A percentile compares a stretch with the other conserved stretches of the same genome.
phyloP scores from a whole-genome alignment of 2,329 filamentous ascomycete genomes.

The Ophiostoma himal-ulmi region DNA sequence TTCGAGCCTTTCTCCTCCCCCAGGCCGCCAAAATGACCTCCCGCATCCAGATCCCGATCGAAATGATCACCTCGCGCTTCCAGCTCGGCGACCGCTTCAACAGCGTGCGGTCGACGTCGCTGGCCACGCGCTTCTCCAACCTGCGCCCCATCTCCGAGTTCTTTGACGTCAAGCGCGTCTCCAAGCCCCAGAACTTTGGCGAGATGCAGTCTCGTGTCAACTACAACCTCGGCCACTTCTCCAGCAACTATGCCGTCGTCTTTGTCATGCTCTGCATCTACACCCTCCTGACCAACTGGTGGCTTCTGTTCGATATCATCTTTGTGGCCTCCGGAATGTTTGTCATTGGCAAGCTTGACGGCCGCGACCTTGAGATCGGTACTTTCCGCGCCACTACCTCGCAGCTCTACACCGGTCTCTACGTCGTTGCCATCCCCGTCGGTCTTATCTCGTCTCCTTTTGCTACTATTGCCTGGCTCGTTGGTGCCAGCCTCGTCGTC shows the following conservation, averaged over 20 bases:
- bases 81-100: slow-evolving; percentile 82
- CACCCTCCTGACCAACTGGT: slow-evolving; percentile 79
- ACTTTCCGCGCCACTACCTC: slow-evolving; percentile 77
- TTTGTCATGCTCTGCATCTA: slow-evolving; percentile 96
- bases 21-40: slow-evolving; percentile 51
- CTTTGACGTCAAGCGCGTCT: slow-evolving; percentile 89
- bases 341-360: slow-evolving; percentile 83
- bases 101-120: slow-evolving; percentile 69
- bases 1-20: slow-evolving; percentile 1
- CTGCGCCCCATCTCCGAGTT: slow-evolving; percentile 88
- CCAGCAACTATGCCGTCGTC: slow-evolving; percentile 93
- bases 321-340: slow-evolving; percentile 82
- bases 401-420: slow-evolving; percentile 86
- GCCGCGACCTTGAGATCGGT: slow-evolving; percentile 81
- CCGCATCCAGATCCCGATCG: slow-evolving; percentile 86
- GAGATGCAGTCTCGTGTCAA: slow-evolving; percentile 90
- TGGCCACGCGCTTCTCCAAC: slow-evolving; percentile 83
- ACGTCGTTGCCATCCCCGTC: slow-evolving; percentile 76
- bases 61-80: slow-evolving; percentile 83
- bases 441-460: slow-evolving; percentile 81
- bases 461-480: slow-evolving; percentile 83
- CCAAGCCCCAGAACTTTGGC: slow-evolving; percentile 82
- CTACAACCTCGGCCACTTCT: slow-evolving; percentile 96
- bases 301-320: slow-evolving; percentile 86
- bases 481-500: slow-evolving; percentile 88